A percentile compares a stretch with the other conserved stretches of the same genome.
These are phyloP conservation scores for Arachnomyces sp. DNA, from an alignment of 2,329 filamentous ascomycete genomes.

Conservation along the genomic window DNA sequence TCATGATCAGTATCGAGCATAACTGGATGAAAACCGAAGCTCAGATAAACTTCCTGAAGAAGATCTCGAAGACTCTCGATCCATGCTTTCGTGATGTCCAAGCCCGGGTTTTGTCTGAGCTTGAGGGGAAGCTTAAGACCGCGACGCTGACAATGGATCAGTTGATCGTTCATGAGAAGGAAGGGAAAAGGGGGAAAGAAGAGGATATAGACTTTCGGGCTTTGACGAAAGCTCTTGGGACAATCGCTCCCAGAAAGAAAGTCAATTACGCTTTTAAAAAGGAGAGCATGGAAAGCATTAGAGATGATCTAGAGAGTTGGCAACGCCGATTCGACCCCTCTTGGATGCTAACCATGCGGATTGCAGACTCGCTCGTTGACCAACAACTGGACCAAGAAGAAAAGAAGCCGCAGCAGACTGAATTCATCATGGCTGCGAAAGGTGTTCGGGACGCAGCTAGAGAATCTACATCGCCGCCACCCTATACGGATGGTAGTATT, in stretches of 20 bases:
- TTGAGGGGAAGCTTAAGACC: slow-evolving; percentile 16
- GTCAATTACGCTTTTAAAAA: slow-evolving; percentile 11
- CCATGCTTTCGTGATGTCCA: slow-evolving; percentile 9
- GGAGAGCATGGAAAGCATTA: slow-evolving; percentile 7
- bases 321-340: slow-evolving; percentile 15
- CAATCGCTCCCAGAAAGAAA: slow-evolving; percentile 3
- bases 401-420: background rate
- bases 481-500: background rate
- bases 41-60: slow-evolving; percentile 13
- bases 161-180: slow-evolving; percentile 5
- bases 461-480: background rate
- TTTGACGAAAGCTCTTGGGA: too few relatives aligned
- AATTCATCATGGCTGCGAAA: background rate
- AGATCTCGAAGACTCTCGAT: slow-evolving; percentile 8
- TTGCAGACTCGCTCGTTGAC: slow-evolving; percentile 10
- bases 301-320: slow-evolving; percentile 17
- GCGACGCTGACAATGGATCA: slow-evolving; percentile 11
- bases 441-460: background rate
- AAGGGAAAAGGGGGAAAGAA: slow-evolving; percentile 5
- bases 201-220: background rate
- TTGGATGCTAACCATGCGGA: slow-evolving; percentile 16
- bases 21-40: slow-evolving; percentile 14
- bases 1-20: slow-evolving; percentile 12
- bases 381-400: slow-evolving; percentile 9
- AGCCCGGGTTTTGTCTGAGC: slow-evolving; percentile 11